A percentile compares a stretch with the other conserved stretches of the same genome.
Conservation (phyloP, 1,284 basidiomycete species). For the Melanopsichium pennsylvanicum region DNA sequence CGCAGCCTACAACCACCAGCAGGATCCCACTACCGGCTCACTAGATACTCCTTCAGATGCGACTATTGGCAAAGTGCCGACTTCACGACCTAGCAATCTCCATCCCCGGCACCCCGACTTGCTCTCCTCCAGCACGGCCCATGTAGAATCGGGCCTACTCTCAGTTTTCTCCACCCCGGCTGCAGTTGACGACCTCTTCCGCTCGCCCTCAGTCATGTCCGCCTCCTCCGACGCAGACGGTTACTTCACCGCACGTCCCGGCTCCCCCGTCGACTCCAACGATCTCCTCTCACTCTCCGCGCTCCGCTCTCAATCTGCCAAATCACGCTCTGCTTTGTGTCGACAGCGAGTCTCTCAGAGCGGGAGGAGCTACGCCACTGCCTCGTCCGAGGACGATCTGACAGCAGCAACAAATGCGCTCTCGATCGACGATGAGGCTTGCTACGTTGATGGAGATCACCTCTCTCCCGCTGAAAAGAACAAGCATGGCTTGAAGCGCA, state of each 20-base stretch:
- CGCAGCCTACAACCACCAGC: background rate
- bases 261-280: constrained; percentile 8
- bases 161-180: constrained; percentile 10
- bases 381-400: constrained; percentile 9
- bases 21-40: constrained; percentile 1
- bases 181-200: constrained; percentile 12
- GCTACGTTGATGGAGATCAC: constrained; percentile 22
- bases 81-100: background rate
- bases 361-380: constrained; percentile 7
- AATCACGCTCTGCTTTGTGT: constrained; percentile 9
- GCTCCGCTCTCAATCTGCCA: constrained; percentile 6
- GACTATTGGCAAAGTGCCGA: too few relatives aligned
- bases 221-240: constrained; percentile 23
- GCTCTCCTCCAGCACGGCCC: constrained; percentile 1
- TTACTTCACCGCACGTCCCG: constrained; percentile 34
- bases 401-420: background rate
- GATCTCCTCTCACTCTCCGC: constrained; percentile 6
- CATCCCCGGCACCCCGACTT: background rate
- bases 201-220: constrained; percentile 25
- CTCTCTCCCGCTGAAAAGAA: background rate
- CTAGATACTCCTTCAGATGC: background rate
- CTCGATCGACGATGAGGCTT: constrained; percentile 15
- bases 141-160: constrained; percentile 11
- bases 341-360: constrained; percentile 23
- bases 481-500: background rate